Percentiles rank a stretch among this genome's conserved stretches.
Evolutionary conservation across 768 basidiomycete genomes (phyloP).

Genomic region (Tricholoma sp.): DNA sequence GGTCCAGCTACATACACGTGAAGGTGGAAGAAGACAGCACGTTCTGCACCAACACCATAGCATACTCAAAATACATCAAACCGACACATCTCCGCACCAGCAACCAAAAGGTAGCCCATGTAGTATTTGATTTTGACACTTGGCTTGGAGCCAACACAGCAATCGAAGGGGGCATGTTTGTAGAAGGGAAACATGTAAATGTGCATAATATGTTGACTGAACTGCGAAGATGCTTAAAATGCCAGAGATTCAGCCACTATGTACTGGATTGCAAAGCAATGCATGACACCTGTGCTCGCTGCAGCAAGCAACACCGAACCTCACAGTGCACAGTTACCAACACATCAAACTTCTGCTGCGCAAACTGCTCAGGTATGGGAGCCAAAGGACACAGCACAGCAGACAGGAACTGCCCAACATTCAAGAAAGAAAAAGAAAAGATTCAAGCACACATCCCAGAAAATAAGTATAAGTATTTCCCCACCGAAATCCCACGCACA

Average conservation of each 20-base stretch:
- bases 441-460: slow-evolving; percentile 9
- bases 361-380: no score
- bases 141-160: slow-evolving; percentile 16
- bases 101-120: neutral
- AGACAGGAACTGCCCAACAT: slow-evolving; percentile 13
- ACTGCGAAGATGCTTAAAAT: slow-evolving; percentile 20
- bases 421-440: slow-evolving; percentile 6
- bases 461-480: no score
- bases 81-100: neutral
- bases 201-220: slow-evolving; percentile 15
- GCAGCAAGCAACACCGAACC: slow-evolving; percentile 3
- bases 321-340: slow-evolving; percentile 8
- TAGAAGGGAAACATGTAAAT: slow-evolving; percentile 8
- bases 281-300: no score
- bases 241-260: slow-evolving; percentile 16
- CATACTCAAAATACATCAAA: neutral
- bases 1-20: neutral
- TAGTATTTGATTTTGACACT: neutral
- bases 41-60: slow-evolving; percentile 4
- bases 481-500: neutral
- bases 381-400: no score
- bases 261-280: slow-evolving; percentile 7
- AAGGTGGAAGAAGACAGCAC: slow-evolving; percentile 13
- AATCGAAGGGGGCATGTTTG: slow-evolving; percentile 13
- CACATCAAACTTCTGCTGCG: no score